Evolutionary conservation across 2,329 filamentous ascomycete species (phyloP).

Genomic region (Magnaporthiopsis poae): DNA sequence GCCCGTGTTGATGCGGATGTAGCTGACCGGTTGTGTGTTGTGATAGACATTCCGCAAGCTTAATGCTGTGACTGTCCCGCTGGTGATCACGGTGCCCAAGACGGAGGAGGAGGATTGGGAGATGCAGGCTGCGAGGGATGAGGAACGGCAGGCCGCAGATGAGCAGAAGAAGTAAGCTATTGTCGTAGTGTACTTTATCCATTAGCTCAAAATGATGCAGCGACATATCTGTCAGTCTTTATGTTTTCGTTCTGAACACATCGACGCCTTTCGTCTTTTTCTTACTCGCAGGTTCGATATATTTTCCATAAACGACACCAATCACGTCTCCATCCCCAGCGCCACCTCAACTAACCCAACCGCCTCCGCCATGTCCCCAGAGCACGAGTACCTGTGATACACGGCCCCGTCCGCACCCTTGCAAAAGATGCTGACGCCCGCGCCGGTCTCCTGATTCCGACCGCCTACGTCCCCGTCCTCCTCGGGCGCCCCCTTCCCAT

Average conservation of each 20-base stretch:
- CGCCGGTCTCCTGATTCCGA: background rate
- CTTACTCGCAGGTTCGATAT: no score
- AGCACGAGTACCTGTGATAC: constrained; percentile 6
- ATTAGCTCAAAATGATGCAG: no score
- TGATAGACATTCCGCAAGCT: constrained; percentile 25
- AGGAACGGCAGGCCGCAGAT: constrained; percentile 3
- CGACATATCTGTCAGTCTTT: background rate
- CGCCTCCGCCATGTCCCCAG: background rate
- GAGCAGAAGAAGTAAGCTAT: background rate
- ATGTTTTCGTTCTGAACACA: background rate
- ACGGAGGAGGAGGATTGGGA: constrained; percentile 25
- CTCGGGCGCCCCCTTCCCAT: background rate
- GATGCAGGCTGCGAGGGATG: constrained; percentile 21
- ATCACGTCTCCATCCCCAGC: background rate
- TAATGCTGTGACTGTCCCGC: constrained; percentile 26
- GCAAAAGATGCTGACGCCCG: constrained; percentile 7
- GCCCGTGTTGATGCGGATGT: background rate
- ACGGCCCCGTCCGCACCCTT: background rate
- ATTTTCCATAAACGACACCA: background rate
- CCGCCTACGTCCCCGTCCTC: background rate
- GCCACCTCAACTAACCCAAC: background rate
- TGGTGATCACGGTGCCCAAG: constrained; percentile 25
- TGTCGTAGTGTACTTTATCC: no score
- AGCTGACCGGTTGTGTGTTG: background rate
- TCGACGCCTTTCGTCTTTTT: no score